Base-by-base conservation (phyloP, 305 asterid species). In the Nicotiana rustica region DNA sequence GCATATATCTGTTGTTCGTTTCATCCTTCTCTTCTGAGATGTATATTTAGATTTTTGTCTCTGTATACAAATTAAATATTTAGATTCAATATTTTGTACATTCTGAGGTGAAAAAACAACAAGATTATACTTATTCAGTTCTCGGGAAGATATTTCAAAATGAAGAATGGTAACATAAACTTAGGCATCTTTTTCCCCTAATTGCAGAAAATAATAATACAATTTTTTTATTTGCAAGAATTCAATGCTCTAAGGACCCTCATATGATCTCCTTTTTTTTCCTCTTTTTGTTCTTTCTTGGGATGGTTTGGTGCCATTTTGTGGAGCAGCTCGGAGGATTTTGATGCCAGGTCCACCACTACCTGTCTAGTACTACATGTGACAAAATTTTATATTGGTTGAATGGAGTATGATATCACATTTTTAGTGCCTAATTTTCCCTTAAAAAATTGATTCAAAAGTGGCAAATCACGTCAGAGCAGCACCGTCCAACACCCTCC, bases 281-380 rank as follows among this genome's bases (percentile, higher is more conserved):
- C 25, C 90, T 79, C 84, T 66, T 84, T 89, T 90, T 88, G 91
- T 85, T 86, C 85, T 78, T 84, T 86, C 69, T 64, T 85, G 88
- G 61, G 70, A 84, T 85, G 79, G 64, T 80, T 41, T 85, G 25
- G 68, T 88, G 86, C 89, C 81, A 69, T 83, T 88, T 80, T 87
- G 86, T 86, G 86, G 85, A 78, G 86, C 67, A 75, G 68, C 78
- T 79, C 76, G 80, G 82, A 85, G 33, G 65, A 35, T 59, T 81
- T 86, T 86, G 84, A 86, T 78, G 41, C 81, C 81, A 85, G 87
- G 86, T 82, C 89, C 86, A 82, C 84, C 82, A 82, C 44, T 14
- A 70, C 29, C 44, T 18, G 35, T 5, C 64, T 17, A 66, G 19
- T 66, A 67, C 47, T 14, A 4, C 77, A 68, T 17, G 8, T 15